Evolutionary conservation across 1,284 basidiomycete species (phyloP), one percentile per base, ranked within the genome.

Genomic region (Cryptococcus sp.): DNA sequence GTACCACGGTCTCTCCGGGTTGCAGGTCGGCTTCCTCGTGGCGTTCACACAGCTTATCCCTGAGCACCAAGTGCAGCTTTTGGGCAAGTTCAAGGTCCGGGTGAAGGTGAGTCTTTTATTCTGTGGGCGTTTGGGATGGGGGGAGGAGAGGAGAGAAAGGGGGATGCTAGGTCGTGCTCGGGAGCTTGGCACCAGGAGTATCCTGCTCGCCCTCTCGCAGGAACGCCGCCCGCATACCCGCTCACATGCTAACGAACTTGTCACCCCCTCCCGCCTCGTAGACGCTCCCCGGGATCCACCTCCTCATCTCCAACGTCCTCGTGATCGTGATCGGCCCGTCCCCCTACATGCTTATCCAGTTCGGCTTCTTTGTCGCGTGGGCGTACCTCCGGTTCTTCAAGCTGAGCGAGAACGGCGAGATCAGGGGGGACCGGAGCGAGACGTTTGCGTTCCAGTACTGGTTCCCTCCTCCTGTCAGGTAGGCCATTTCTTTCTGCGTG

Each of bases 11-110:
- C 85, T 94, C 74, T 89, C 90, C 81, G 89, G 91, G 2, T 80
- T 98, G n/a, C 91, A 96, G 70, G 87, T 87, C 48, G 89, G 85
- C 4, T 83, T 95, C 63, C 82, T 98, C 39, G 95, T 98, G 53
- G 95, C 93, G 11, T 96, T 97, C 77, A 97, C 93, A 2, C 95
- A 98, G 74, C 79, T 96, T 55, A 97, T 98, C 64, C 95, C 96
- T 24, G 95, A 98, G 74, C 93, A 98, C 69, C 94, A 97, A 76
- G 86, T 98, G 6, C 95, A 98, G 73, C 71, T 98, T 15, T 82
- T 98, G 63, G 91, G 93, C 39, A 79, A 90, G 36, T 72, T 96
- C 65, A 92, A 87, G 72, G 82, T 88, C 47, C 84, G 91, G 50
- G 93, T 98, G 65, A 98, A 97, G 84, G 92, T 89, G 52, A 44